Conservation (phyloP, 257 asterid species). For the Capsicum pubescens region DNA sequence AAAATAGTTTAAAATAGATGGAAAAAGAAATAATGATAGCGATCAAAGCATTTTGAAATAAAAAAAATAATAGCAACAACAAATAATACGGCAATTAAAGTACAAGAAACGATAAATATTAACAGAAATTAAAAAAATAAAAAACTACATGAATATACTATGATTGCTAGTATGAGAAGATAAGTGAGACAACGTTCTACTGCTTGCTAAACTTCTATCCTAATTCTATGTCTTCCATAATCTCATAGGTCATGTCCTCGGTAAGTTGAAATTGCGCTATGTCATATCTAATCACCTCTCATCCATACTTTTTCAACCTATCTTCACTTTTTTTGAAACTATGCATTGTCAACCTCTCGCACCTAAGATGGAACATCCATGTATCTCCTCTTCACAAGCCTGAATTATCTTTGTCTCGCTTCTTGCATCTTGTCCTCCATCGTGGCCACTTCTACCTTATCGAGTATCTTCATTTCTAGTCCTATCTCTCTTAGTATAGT, state of each 20-base stretch:
- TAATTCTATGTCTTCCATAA: neutral
- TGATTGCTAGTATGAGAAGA: neutral
- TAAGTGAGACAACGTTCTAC: neutral
- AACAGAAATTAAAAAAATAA: neutral
- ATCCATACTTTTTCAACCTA: neutral
- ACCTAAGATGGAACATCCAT: neutral
- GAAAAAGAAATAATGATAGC: neutral
- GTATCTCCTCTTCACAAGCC: neutral
- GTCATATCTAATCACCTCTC: neutral
- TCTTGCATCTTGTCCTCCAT: fast-evolving
- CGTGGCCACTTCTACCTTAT: neutral
- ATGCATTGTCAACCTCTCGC: neutral
- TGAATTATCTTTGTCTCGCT: neutral
- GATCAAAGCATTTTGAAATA: neutral
- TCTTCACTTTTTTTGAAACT: neutral
- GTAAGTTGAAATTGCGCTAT: neutral
- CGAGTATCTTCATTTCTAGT: neutral
- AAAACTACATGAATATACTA: neutral
- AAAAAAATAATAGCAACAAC: neutral
- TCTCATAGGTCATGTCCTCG: neutral
- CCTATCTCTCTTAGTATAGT: neutral
- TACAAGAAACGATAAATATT: neutral
- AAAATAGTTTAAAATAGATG: neutral
- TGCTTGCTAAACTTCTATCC: neutral
- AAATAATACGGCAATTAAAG: neutral